These are phyloP conservation scores for Oxytropis ochrocephala DNA, from an alignment of 306 rosid species.

Conservation along the genomic window DNA sequence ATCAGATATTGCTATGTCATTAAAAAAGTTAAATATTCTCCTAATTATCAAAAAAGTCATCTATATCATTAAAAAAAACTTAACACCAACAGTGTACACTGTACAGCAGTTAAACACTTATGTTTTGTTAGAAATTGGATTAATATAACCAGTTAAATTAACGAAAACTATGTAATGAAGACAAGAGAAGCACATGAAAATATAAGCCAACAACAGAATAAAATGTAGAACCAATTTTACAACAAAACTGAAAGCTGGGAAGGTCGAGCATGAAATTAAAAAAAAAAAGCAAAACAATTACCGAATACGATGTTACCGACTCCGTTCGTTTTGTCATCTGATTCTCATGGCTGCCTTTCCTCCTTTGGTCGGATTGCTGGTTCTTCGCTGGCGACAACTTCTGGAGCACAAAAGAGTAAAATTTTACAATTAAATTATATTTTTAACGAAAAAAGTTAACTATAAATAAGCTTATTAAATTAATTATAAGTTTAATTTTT, in stretches of 20 bases:
- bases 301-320: not conserved
- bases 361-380: not conserved
- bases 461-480: too few relatives aligned
- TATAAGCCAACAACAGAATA: not conserved
- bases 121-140: too few relatives aligned
- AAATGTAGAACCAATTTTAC: not conserved
- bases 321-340: not conserved
- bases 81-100: too few relatives aligned
- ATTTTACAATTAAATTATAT: too few relatives aligned
- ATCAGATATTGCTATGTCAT: too few relatives aligned
- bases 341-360: not conserved
- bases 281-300: not conserved
- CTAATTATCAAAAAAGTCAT: too few relatives aligned
- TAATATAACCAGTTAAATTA: too few relatives aligned
- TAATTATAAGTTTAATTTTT: too few relatives aligned
- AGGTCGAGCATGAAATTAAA: not conserved
- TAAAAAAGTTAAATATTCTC: too few relatives aligned
- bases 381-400: not conserved
- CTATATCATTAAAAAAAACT: too few relatives aligned
- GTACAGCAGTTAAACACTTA: too few relatives aligned
- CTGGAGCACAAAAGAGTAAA: not conserved
- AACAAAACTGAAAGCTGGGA: not conserved
- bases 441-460: too few relatives aligned
- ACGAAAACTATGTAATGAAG: not conserved
- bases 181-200: not conserved